Percentiles rank a stretch among this genome's conserved stretches.
Conservation (phyloP, 2,329 filamentous ascomycete genomes). For the Ceratocystis alfenasii region DNA sequence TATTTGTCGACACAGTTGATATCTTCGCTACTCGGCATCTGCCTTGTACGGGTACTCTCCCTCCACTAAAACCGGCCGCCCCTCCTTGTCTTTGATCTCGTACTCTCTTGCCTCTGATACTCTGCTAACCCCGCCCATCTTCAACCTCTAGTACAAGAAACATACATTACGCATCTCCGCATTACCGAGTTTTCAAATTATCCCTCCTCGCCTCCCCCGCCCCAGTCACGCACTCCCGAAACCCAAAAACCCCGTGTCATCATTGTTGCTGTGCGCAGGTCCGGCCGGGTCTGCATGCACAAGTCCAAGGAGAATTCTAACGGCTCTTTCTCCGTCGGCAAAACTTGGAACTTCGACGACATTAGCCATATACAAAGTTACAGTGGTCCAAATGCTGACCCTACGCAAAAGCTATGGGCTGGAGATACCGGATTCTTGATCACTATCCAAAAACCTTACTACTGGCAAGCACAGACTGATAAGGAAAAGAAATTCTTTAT, state of each 20-base stretch:
- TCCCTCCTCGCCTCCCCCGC: slow-evolving; percentile 74
- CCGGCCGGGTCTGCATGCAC: slow-evolving; percentile 85
- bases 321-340: slow-evolving; percentile 90
- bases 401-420: slow-evolving; percentile 62
- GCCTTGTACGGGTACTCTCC: neutral
- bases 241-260: slow-evolving; percentile 84
- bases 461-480: slow-evolving; percentile 83
- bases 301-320: slow-evolving; percentile 94
- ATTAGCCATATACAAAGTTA: slow-evolving; percentile 74
- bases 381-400: slow-evolving; percentile 45
- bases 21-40: neutral
- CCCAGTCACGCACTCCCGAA: slow-evolving; percentile 53
- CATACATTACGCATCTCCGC: slow-evolving; percentile 93
- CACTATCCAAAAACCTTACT: slow-evolving; percentile 86
- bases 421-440: slow-evolving; percentile 75
- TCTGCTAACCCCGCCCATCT: slow-evolving; percentile 13
- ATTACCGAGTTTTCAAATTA: slow-evolving; percentile 77
- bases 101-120: slow-evolving; percentile 21
- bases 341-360: slow-evolving; percentile 96
- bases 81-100: slow-evolving; percentile 18
- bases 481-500: slow-evolving; percentile 99
- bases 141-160: slow-evolving; percentile 56
- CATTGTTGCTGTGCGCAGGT: slow-evolving; percentile 84
- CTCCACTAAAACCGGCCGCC: neutral
- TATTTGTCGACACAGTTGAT: neutral